Base-by-base conservation (phyloP, 345 rosid genomes). In the Murraya paniculata region DNA sequence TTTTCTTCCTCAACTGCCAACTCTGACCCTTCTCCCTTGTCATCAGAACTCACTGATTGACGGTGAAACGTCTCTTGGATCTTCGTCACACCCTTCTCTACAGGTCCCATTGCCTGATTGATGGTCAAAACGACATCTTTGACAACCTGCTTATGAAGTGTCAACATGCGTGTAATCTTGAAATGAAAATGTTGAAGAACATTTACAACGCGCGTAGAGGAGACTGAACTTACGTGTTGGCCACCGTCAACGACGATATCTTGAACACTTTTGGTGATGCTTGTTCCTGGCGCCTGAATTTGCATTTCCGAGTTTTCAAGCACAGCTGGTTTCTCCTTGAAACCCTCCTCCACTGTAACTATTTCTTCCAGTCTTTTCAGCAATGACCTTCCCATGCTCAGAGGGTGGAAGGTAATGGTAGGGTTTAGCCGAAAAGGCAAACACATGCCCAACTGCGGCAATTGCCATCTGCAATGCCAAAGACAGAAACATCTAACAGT, bases 91-190 rank as follows among this genome's bases (percentile, higher is more conserved):
- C 98, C 97, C 74, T 91, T 92, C 86, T 90, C 94, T 25, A 89
- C 90, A 2, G 98, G 98, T 72, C 92, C 90, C 35, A 94, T 91
- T 13, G 98, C 97, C 85, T 90, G 97, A 83, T 96, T 96, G 81
- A 92, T 89, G 2, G 97, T 92, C 83, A 94, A 83, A 53, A 87
- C 92, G 36, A 96, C 95, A 84, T 89, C 99, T 61, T 91, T 85
- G 38, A 90, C 90, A 4, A 91, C 94, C 97, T 92, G 86, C 48
- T 65, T 33, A 24, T 30, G 9, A 58, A 55, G 36, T 9, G 11
- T 56, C 3, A 24, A 28, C 57, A 18, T 18, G 57, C 13, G 19
- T 36, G 11, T 35, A 64, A 31, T 24, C 41, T 16, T 6, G 2
- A 4, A 22, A 1, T 30, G 22, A 0, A 38, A n/a, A 53, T 9